A percentile compares a stretch with the other conserved stretches of the same genome.
These are phyloP conservation scores for Globisporangium viniferum DNA, from an alignment of 352 stramenopile genomes.

Conservation along the genomic window DNA sequence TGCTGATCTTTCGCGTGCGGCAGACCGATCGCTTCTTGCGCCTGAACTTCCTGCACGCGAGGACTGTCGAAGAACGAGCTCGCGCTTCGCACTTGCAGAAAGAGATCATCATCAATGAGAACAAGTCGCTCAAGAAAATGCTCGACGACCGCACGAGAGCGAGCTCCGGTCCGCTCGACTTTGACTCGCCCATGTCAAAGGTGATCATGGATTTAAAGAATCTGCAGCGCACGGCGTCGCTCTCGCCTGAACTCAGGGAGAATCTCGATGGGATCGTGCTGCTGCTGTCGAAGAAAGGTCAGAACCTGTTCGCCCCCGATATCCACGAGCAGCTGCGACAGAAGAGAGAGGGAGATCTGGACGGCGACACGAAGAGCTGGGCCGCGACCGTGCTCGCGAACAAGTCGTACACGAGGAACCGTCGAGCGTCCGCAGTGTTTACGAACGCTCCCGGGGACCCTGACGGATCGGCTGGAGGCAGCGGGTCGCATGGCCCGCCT, in stretches of 20 bases:
- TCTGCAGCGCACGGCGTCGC: constrained; percentile 51
- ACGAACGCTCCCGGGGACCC: constrained; percentile 20
- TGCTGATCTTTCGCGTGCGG: constrained; percentile 63
- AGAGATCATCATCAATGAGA: constrained; percentile 83
- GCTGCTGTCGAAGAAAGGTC: constrained; percentile 73
- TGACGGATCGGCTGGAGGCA: constrained; percentile 5
- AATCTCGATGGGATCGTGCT: constrained; percentile 75
- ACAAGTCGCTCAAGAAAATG: constrained; percentile 83
- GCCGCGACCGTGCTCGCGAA: constrained; percentile 69
- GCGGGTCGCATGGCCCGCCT: constrained; percentile 10
- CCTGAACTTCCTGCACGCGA: constrained; percentile 72
- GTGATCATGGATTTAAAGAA: constrained; percentile 76
- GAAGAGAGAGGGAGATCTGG: constrained; percentile 62
- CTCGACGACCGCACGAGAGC: constrained; percentile 51
- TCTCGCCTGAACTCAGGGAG: constrained; percentile 61
- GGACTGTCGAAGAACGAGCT: constrained; percentile 66
- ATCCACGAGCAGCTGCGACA: constrained; percentile 82
- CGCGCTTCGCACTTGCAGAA: constrained; percentile 66
- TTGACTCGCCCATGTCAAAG: constrained; percentile 80
- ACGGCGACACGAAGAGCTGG: constrained; percentile 81
- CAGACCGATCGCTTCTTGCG: constrained; percentile 75
- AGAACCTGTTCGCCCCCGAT: constrained; percentile 78
- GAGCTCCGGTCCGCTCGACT: constrained; percentile 48
- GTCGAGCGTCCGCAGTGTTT: constrained; percentile 46
- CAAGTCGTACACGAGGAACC: constrained; percentile 77